Conservation (phyloP, 352 stramenopile species). For the Aphanomyces cochlioides region DNA sequence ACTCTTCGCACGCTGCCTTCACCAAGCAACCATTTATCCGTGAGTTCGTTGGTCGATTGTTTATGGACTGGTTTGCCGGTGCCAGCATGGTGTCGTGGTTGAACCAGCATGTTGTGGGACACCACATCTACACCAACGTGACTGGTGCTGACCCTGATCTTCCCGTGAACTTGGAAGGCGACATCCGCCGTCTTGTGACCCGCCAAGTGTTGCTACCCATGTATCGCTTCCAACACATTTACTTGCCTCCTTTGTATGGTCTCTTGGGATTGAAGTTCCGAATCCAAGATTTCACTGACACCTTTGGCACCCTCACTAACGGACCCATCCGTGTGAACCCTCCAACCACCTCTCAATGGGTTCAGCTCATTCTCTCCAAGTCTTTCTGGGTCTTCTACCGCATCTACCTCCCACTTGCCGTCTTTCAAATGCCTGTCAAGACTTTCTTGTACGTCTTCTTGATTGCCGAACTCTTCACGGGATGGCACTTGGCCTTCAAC, state of each 20-base stretch:
- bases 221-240: conserved; percentile 92
- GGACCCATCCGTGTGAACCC: conserved; percentile 90
- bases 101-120: conserved; percentile 93
- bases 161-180: conserved; percentile 80
- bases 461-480: conserved; percentile 84
- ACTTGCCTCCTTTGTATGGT: conserved; percentile 90
- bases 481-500: conserved; percentile 92
- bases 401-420: conserved; percentile 81
- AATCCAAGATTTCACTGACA: conserved; percentile 89
- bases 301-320: conserved; percentile 81
- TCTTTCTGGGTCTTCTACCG: conserved; percentile 87
- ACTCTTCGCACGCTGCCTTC: conserved; percentile 88
- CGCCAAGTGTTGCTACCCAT: conserved; percentile 79
- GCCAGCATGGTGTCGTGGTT: conserved; percentile 92
- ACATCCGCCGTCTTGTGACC: conserved; percentile 83
- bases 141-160: conserved; percentile 91
- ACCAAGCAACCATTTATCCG: conserved; percentile 74
- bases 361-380: conserved; percentile 83
- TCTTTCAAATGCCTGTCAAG: conserved; percentile 54
- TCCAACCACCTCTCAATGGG: conserved; percentile 68
- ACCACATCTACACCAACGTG: conserved; percentile 96
- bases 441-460: conserved; percentile 81
- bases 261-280: conserved; percentile 93
- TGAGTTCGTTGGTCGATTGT: conserved; percentile 67
- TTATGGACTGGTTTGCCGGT: conserved; percentile 89